Conservation (phyloP, 108 stramenopile species). For the Pseudonitzschia delicatissima region DNA sequence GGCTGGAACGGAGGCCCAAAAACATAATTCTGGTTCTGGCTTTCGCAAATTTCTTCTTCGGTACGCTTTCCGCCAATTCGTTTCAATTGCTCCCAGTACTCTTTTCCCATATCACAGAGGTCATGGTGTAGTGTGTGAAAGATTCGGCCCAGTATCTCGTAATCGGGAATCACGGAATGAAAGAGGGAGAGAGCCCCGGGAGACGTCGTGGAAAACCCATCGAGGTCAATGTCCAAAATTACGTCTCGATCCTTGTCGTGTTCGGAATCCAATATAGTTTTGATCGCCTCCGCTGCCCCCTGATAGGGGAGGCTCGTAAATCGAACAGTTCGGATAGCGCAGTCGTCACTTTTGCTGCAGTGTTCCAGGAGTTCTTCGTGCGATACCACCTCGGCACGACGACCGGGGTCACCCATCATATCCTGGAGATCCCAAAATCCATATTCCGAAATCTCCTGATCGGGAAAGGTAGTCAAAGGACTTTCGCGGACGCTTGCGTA, state of each 20-base stretch:
- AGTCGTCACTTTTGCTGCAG: background rate
- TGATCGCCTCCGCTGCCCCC: background rate
- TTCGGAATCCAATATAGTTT: background rate
- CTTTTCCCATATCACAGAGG: background rate
- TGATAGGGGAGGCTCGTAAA: background rate
- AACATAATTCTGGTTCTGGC: background rate
- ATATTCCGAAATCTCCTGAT: background rate
- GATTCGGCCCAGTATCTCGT: background rate
- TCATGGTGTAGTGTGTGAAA: background rate
- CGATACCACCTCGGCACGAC: background rate
- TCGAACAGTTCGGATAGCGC: background rate
- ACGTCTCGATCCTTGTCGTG: background rate
- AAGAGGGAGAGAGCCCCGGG: slow-evolving; percentile 1
- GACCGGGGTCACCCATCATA: background rate
- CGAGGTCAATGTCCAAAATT: background rate
- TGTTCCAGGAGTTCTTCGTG: background rate
- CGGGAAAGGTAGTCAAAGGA: background rate
- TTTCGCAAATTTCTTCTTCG: background rate
- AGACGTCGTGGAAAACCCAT: slow-evolving; percentile 1
- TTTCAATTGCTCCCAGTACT: background rate
- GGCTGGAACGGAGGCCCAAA: background rate
- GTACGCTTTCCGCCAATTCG: background rate
- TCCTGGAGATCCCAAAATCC: background rate
- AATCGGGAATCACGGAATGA: background rate
- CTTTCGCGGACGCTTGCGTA: background rate